phyloP scores from a whole-genome alignment of 2,329 filamentous ascomycete species.

The Blastomyces parvus region DNA sequence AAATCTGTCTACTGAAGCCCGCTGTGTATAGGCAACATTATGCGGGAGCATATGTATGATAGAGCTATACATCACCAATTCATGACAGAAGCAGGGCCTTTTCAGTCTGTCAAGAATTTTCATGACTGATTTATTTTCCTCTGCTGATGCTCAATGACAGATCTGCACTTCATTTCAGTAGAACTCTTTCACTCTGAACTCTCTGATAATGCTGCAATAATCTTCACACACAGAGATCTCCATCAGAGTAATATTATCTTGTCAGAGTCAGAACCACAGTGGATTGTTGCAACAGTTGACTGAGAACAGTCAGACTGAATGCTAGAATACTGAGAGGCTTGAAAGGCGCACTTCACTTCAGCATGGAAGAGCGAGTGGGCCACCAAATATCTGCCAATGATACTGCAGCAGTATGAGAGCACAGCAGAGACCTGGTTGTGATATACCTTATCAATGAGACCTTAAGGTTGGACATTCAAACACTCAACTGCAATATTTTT shows the following conservation, averaged over 20 bases:
- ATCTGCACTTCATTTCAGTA: slow-evolving; percentile 21
- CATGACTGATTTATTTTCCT: slow-evolving; percentile 27
- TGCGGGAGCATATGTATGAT: slow-evolving; percentile 16
- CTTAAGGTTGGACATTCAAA: too few relatives aligned
- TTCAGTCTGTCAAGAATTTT: slow-evolving; percentile 23
- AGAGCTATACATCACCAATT: slow-evolving; percentile 14
- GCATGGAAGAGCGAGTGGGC: neutral
- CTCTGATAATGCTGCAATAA: slow-evolving; percentile 24
- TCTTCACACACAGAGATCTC: slow-evolving; percentile 30
- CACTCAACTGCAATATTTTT: neutral
- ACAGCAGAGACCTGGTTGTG: slow-evolving; percentile 9
- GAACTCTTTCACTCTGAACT: slow-evolving; percentile 25
- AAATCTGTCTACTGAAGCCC: slow-evolving; percentile 4
- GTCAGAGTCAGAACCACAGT: slow-evolving; percentile 13
- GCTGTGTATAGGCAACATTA: slow-evolving; percentile 16
- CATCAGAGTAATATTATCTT: slow-evolving; percentile 29
- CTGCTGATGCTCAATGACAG: slow-evolving; percentile 17
- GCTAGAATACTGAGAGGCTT: slow-evolving; percentile 7
- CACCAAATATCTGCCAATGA: slow-evolving; percentile 9
- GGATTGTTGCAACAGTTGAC: slow-evolving; percentile 21
- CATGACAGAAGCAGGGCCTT: slow-evolving; percentile 21
- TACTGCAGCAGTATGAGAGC: slow-evolving; percentile 7
- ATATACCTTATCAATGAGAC: slow-evolving; percentile 1
- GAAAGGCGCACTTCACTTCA: slow-evolving; percentile 9
- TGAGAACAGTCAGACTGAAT: slow-evolving; percentile 20